Evolutionary conservation across 495 filamentous ascomycete genomes (phyloP).

Genomic region (Hypoxylon lienhwacheense): DNA sequence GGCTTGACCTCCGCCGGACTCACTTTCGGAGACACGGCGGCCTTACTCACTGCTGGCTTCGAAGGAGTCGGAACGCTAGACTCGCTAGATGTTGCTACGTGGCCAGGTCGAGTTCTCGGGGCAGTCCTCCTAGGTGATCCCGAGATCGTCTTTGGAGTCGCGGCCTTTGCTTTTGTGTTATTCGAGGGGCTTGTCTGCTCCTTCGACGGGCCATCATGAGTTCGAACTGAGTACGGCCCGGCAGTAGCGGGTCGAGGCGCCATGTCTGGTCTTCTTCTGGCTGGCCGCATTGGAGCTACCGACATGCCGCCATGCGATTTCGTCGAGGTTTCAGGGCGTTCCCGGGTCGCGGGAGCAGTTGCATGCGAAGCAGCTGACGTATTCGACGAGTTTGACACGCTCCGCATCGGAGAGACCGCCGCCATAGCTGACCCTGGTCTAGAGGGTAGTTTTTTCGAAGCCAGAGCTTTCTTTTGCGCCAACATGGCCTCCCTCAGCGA

Average conservation of each 20-base stretch:
- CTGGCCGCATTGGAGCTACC: conserved; percentile 58
- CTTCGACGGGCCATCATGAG: conserved; percentile 45
- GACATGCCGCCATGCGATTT: conserved; percentile 55
- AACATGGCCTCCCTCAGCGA: conserved; percentile 73
- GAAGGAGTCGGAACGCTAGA: conserved; percentile 44
- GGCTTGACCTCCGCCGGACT: conserved; percentile 33
- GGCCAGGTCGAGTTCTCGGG: conserved; percentile 46
- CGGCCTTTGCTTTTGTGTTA: conserved; percentile 38
- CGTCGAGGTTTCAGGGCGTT: conserved; percentile 47
- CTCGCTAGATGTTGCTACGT: conserved; percentile 50
- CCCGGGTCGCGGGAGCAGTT: conserved; percentile 42
- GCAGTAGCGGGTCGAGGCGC: conserved; percentile 57
- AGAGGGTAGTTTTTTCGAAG: conserved; percentile 61
- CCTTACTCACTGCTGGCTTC: conserved; percentile 33
- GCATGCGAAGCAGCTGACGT: conserved; percentile 47
- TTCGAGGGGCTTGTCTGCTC: conserved; percentile 49
- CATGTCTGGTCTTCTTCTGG: conserved; percentile 53
- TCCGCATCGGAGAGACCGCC: conserved; percentile 59
- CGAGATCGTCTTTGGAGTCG: conserved; percentile 45
- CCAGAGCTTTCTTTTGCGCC: conserved; percentile 72
- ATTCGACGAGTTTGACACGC: conserved; percentile 48
- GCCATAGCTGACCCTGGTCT: conserved; percentile 78
- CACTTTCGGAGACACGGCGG: conserved; percentile 36
- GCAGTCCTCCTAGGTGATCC: conserved; percentile 49
- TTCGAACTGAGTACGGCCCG: conserved; percentile 59